A percentile compares a stretch with the other conserved stretches of the same genome.
These are phyloP conservation scores for Solanum hybrid DNA, from an alignment of 305 asterid genomes.

Conservation along the genomic window DNA sequence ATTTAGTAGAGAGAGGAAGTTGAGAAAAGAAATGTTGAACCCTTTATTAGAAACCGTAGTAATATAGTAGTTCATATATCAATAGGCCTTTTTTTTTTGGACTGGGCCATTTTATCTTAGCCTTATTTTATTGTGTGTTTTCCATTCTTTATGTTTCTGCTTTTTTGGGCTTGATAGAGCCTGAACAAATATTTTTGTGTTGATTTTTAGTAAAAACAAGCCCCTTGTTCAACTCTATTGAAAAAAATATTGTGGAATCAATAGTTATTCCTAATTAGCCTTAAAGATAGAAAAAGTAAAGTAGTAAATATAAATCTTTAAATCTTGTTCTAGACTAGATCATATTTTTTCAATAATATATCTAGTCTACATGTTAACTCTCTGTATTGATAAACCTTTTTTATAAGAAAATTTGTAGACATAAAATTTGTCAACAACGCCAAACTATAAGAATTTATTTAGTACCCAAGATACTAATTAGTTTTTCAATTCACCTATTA, in stretches of 20 bases:
- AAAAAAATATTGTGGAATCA: not conserved
- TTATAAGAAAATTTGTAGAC: no score
- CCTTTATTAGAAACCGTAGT: not conserved
- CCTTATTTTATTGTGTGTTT: no score
- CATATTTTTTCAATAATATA: not conserved
- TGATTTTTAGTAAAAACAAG: no score
- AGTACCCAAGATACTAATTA: not conserved
- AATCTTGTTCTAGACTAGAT: not conserved
- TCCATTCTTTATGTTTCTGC: not conserved
- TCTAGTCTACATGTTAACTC: not conserved
- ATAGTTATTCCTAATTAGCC: not conserved
- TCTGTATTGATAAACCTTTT: not conserved
- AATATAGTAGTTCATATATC: not conserved
- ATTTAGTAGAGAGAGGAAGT: not conserved
- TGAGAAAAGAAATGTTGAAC: not conserved
- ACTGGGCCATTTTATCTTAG: not conserved
- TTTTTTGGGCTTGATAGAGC: not conserved
- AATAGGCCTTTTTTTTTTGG: not conserved
- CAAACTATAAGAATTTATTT: not conserved
- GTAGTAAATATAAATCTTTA: not conserved
- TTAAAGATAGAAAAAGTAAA: not conserved
- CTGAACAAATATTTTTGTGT: not conserved
- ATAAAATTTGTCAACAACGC: not conserved
- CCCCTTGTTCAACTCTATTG: not conserved
- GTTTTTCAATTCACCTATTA: not conserved